Evolutionary conservation across 768 basidiomycete species (phyloP).

Genomic region (Rhodotorula taiwanensis): DNA sequence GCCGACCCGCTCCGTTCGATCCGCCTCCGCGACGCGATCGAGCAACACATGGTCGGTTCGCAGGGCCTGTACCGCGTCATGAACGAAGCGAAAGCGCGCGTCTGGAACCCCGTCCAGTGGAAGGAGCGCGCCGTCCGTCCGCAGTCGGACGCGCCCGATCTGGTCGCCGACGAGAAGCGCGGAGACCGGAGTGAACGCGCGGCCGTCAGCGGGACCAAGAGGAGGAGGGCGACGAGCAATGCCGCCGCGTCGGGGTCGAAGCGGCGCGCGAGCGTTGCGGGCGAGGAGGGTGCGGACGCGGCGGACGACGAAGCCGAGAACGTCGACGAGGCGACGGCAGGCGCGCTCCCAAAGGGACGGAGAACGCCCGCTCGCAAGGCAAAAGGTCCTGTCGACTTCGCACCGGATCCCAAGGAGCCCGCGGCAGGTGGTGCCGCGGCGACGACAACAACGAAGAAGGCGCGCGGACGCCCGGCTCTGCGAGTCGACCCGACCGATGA

Average conservation of each 20-base stretch:
- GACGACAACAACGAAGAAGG: not conserved
- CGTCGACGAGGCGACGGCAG: not conserved
- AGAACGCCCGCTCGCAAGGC: constrained; percentile 9
- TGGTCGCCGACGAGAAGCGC: constrained; percentile 21
- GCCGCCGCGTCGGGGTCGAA: constrained; percentile 16
- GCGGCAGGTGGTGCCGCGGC: not conserved
- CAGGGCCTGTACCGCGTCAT: constrained; percentile 76
- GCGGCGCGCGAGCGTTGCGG: constrained; percentile 37
- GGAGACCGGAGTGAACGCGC: constrained; percentile 38
- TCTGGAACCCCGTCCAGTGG: constrained; percentile 84
- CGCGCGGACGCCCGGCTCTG: not conserved
- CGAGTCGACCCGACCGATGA: constrained; percentile 29
- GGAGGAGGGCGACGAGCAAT: constrained; percentile 23
- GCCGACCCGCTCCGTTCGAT: constrained; percentile 63
- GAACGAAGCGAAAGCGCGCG: constrained; percentile 78
- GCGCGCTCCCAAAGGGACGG: constrained; percentile 8
- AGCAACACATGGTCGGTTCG: constrained; percentile 80
- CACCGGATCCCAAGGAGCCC: not conserved
- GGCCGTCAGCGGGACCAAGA: constrained; percentile 14
- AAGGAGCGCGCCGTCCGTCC: constrained; percentile 65
- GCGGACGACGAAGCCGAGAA: constrained; percentile 10
- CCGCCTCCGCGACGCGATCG: constrained; percentile 81
- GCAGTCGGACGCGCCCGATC: constrained; percentile 60
- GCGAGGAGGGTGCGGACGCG: constrained; percentile 38
- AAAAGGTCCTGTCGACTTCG: constrained; percentile 1